phyloP scores from a whole-genome alignment of 108 stramenopile genomes.

The Schizochytrium sp. region DNA sequence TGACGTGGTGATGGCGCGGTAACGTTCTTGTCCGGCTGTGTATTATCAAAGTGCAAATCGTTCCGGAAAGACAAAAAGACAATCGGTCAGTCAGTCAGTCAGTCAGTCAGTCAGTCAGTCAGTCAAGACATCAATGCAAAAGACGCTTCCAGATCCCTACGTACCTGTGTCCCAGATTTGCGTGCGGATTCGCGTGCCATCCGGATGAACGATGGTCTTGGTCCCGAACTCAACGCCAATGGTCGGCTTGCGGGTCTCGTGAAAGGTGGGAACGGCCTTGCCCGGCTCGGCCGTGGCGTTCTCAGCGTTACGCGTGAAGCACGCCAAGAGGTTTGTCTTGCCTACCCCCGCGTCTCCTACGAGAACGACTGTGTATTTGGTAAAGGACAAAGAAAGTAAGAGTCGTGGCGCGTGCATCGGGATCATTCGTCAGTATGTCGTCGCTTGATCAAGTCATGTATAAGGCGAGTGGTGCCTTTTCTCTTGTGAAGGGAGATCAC shows the following conservation, averaged over 20 bases:
- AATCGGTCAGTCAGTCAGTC: too few species aligned
- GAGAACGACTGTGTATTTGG: slow-evolving; percentile 17
- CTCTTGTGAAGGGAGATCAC: background rate
- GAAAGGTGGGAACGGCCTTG: background rate
- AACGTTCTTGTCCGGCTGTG: slow-evolving; percentile 37
- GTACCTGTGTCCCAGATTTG: slow-evolving; percentile 40
- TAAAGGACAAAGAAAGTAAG: too few species aligned
- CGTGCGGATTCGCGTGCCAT: slow-evolving; percentile 39
- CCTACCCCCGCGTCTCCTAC: slow-evolving; percentile 38
- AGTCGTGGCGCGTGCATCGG: too few species aligned
- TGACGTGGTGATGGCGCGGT: slow-evolving; percentile 26
- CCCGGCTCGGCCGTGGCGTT: background rate
- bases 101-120: too few species aligned
- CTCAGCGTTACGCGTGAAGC: slow-evolving; percentile 28
- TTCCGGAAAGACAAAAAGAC: too few species aligned
- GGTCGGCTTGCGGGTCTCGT: slow-evolving; percentile 11
- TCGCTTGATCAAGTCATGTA: too few species aligned
- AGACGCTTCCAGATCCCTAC: background rate
- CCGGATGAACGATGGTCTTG: slow-evolving; percentile 38
- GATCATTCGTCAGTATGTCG: too few species aligned
- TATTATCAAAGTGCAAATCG: background rate
- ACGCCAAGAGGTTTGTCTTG: slow-evolving; percentile 38
- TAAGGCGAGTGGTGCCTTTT: too few species aligned
- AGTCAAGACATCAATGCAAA: too few species aligned
- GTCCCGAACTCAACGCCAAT: slow-evolving; percentile 35